These are phyloP conservation scores for Chaetoceros tenuissimus DNA, from an alignment of 108 stramenopile genomes.

Conservation along the genomic window DNA sequence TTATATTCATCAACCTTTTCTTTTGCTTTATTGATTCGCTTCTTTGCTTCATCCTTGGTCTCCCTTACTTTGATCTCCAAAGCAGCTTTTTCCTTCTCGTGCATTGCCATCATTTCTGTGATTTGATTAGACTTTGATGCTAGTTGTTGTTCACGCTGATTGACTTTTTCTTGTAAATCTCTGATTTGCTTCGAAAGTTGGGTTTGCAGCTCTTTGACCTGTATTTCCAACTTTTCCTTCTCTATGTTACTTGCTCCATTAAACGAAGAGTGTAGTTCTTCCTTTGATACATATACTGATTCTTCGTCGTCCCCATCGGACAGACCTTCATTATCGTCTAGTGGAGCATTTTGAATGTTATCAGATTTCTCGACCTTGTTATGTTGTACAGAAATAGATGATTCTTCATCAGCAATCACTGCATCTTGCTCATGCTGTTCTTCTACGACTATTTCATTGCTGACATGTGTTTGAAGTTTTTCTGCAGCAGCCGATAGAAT, in stretches of 20 bases:
- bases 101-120: constrained; percentile 31
- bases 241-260: not conserved
- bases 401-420: too few species aligned
- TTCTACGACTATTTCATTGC: too few species aligned
- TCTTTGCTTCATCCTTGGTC: constrained; percentile 79
- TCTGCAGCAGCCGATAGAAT: too few species aligned
- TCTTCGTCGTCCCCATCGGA: not conserved
- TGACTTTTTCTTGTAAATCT: constrained; percentile 11
- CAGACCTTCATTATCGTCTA: not conserved
- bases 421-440: too few species aligned
- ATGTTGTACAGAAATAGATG: too few species aligned
- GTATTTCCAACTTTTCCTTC: not conserved
- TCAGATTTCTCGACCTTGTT: constrained; percentile 23
- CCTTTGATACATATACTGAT: not conserved
- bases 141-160: constrained; percentile 59
- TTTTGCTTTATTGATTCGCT: constrained; percentile 47
- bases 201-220: not conserved
- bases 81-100: constrained; percentile 45
- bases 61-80: constrained; percentile 34
- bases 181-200: constrained; percentile 1
- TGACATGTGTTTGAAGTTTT: too few species aligned
- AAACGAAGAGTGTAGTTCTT: not conserved
- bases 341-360: constrained; percentile 20
- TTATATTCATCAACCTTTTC: constrained; percentile 68
- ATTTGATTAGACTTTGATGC: constrained; percentile 56